Conservation (phyloP, 1,139 yeast species). For the Debaryomyces sp. region DNA sequence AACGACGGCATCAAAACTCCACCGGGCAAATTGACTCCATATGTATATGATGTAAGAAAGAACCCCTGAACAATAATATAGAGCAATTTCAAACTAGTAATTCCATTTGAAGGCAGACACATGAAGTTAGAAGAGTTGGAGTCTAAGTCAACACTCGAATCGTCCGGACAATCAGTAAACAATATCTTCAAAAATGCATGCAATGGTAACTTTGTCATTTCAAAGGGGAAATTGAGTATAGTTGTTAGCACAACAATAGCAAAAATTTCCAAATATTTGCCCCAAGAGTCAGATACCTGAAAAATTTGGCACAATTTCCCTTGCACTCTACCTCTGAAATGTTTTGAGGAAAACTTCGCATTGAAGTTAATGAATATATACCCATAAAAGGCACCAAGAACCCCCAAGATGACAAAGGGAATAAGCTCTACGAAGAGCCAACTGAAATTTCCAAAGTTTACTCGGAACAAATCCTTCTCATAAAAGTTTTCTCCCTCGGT, state of each 20-base stretch:
- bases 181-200: slow-evolving; percentile 57
- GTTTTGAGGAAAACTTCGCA: slow-evolving; percentile 26
- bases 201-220: slow-evolving; percentile 58
- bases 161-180: slow-evolving; percentile 62
- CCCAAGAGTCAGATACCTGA: slow-evolving; percentile 18
- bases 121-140: slow-evolving; percentile 34
- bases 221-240: slow-evolving; percentile 55
- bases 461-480: slow-evolving; percentile 63
- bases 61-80: slow-evolving; percentile 57
- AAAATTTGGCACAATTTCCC: slow-evolving; percentile 19
- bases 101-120: slow-evolving; percentile 33
- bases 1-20: slow-evolving; percentile 76
- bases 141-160: slow-evolving; percentile 17
- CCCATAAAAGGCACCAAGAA: slow-evolving; percentile 71
- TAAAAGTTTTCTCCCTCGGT: slow-evolving; percentile 55
- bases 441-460: slow-evolving; percentile 64
- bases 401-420: slow-evolving; percentile 70
- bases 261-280: slow-evolving; percentile 49
- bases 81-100: slow-evolving; percentile 38
- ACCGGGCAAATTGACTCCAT: slow-evolving; percentile 70
- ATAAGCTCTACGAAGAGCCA: slow-evolving; percentile 73
- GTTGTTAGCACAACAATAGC: slow-evolving; percentile 53
- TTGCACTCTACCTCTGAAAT: slow-evolving; percentile 24
- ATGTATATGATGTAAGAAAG: slow-evolving; percentile 60
- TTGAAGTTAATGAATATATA: slow-evolving; percentile 54